These are phyloP conservation scores for Xylaria grammica DNA, from an alignment of 495 filamentous ascomycete genomes.

Conservation along the genomic window DNA sequence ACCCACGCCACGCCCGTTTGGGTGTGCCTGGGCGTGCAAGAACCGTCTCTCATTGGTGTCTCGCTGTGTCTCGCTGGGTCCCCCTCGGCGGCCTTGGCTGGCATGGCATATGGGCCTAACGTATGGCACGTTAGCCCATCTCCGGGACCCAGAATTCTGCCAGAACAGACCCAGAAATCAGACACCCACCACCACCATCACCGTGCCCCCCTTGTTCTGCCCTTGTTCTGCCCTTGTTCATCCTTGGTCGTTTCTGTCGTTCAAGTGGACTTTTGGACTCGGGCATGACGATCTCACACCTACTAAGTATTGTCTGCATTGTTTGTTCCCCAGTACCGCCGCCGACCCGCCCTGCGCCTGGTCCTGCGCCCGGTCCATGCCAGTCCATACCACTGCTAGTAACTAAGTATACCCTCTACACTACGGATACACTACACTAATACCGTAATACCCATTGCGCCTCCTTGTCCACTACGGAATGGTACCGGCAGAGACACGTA, in stretches of 20 bases:
- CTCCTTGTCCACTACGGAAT: constrained; percentile 7
- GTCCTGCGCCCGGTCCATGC: background rate
- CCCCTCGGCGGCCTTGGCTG: background rate
- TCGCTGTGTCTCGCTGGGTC: background rate
- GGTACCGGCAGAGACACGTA: background rate
- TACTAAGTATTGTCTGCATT: background rate
- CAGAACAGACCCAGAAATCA: no score
- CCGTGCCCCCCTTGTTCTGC: background rate
- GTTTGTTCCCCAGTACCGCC: background rate
- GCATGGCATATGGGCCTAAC: background rate
- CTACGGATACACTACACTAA: no score
- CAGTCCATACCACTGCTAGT: no score
- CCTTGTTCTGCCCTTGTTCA: background rate
- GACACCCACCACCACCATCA: background rate
- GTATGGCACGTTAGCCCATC: background rate
- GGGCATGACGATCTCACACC: constrained; percentile 6
- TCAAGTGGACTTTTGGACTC: background rate
- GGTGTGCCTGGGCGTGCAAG: background rate
- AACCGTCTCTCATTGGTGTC: background rate
- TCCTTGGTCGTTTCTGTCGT: no score
- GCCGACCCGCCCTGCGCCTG: background rate
- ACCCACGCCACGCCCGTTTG: constrained; percentile 3
- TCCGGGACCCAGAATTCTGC: constrained; percentile 15
- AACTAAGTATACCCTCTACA: no score
- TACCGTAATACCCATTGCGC: constrained; percentile 7